Evolutionary conservation across 371 early-diverging fungal species (phyloP), one percentile per base, ranked within the genome.

Genomic region (Fennellomyces sp.): DNA sequence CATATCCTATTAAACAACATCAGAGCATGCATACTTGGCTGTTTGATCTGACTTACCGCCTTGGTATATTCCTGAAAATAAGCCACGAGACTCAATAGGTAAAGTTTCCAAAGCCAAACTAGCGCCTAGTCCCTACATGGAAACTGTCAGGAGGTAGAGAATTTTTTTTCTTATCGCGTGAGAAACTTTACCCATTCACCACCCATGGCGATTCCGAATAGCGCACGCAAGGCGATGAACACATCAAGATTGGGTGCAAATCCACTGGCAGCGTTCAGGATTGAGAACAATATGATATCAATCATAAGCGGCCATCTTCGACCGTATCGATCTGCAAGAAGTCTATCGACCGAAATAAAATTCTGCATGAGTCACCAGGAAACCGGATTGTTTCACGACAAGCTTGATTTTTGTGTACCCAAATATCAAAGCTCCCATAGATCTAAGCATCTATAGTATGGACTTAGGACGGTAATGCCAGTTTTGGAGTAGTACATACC

Each of bases 61-160:
- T 59, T 91, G 91, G 52, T 89, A 80, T 17, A 91, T 88, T 30
- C 90, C 90, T 5, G 88, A 85, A 30, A 91, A 90, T 13, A 91
- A 66, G 38, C 91, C 91, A 29, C 90, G 73, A 35, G 83, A 68
- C 66, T 88, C 87, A n/a, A 79, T 61, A 0, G 89, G 91, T 7
- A 91, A 60, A 21, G 78, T 60, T 69, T 91, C 91, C 70, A 91
- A 73, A 0, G 91, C 88, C 60, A 90, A 72, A 61, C 86, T 78
- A 10, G 87, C 84, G 21, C 88, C 87, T n/a, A 91, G 76, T 21
- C 90, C 91, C 71, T 75, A 50, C n/a, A 11, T 28, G 29, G 1
- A 23, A 19, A 2, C 13, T 25, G 10, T 50, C 11, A 47, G 48
- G 15, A 21, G 3, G 26, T 11, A 17, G 8, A 28, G 27, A 29